Conservation (phyloP, 2,329 filamentous ascomycete species). For the Diatrype stigma region DNA sequence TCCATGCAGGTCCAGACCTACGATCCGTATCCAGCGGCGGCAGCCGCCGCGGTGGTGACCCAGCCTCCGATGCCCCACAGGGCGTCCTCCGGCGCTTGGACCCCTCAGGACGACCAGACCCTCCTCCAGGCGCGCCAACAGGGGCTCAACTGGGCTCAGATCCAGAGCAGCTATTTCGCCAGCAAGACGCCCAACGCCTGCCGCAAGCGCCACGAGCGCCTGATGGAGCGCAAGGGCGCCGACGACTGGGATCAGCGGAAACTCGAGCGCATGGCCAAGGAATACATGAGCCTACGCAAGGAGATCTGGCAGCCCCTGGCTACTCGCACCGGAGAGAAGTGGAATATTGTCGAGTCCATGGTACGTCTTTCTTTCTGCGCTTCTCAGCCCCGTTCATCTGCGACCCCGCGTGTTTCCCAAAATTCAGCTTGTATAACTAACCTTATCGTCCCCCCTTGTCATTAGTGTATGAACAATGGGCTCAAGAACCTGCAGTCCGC, state of each 20-base stretch:
- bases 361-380: conserved; percentile 31
- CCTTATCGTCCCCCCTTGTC: neutral
- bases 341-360: conserved; percentile 65
- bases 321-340: conserved; percentile 74
- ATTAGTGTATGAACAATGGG: conserved; percentile 76
- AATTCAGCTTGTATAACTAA: no score
- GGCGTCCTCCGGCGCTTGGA: conserved; percentile 66
- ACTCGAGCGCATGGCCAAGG: conserved; percentile 68
- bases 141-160: conserved; percentile 79
- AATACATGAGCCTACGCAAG: conserved; percentile 75
- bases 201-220: conserved; percentile 80
- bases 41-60: conserved; percentile 22
- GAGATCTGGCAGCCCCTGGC: conserved; percentile 79
- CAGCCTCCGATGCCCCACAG: conserved; percentile 42
- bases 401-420: no score
- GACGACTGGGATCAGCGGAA: conserved; percentile 77
- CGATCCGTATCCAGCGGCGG: conserved; percentile 31
- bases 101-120: conserved; percentile 66
- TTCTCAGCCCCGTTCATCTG: neutral
- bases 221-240: conserved; percentile 70
- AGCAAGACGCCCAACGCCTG: conserved; percentile 78
- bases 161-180: conserved; percentile 72
- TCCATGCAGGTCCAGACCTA: conserved; percentile 35
- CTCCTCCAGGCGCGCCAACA: conserved; percentile 68
- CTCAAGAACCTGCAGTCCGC: conserved; percentile 75